These are phyloP conservation scores for Ballota nigra DNA, from an alignment of 257 asterid species.

Conservation along the genomic window DNA sequence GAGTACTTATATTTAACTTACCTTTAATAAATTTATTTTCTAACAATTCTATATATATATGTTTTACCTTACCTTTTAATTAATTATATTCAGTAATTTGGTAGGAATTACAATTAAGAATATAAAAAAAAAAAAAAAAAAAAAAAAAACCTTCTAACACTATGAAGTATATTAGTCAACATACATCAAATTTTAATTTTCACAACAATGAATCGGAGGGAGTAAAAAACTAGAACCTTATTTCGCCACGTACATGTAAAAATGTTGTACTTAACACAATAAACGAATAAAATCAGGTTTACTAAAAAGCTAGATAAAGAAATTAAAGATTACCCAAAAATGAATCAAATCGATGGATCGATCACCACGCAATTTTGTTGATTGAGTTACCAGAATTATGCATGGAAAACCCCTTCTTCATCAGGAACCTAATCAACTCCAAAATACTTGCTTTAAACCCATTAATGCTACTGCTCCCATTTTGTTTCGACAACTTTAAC, in stretches of 20 bases:
- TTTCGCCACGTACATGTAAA: background rate
- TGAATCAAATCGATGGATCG: too few relatives aligned
- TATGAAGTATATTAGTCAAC: too few relatives aligned
- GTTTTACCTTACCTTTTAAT: too few relatives aligned
- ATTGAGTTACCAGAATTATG: slow-evolving; percentile 29
- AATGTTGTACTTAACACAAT: background rate
- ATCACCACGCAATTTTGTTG: slow-evolving; percentile 32
- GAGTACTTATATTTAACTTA: too few relatives aligned
- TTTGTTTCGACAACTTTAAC: slow-evolving; percentile 28
- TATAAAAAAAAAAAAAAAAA: too few relatives aligned
- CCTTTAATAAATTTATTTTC: too few relatives aligned
- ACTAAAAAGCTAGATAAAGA: background rate
- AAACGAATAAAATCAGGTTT: background rate
- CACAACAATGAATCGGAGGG: too few relatives aligned
- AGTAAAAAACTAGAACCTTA: background rate
- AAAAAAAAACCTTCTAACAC: too few relatives aligned
- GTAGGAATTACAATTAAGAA: too few relatives aligned
- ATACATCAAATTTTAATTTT: too few relatives aligned
- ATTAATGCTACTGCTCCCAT: slow-evolving; percentile 12
- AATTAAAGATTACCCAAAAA: background rate
- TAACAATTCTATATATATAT: too few relatives aligned
- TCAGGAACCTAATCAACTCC: slow-evolving; percentile 32
- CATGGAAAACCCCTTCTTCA: slow-evolving; percentile 33
- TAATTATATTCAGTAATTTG: too few relatives aligned
- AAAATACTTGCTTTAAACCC: slow-evolving; percentile 31